Evolutionary conservation across 768 basidiomycete genomes (phyloP), one percentile per base, ranked within the genome.

Genomic region (Peribolospora baueri): DNA sequence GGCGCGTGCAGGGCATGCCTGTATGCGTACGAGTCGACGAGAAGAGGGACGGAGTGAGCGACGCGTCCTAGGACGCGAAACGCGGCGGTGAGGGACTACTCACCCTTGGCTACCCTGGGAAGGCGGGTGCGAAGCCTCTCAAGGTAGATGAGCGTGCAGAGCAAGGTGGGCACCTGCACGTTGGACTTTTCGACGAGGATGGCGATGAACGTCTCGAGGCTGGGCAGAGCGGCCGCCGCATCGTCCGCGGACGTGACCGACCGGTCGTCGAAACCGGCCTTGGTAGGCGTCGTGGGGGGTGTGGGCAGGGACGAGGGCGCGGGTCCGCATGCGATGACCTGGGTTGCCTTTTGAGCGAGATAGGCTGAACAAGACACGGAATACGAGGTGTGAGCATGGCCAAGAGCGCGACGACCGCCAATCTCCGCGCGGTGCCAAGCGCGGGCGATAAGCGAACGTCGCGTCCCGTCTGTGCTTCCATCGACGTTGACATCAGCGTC

Each of bases 101-200:
- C 56, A 84, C 88, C 88, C 73, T 82, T 85, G 25, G 85, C 82
- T 69, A 83, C 76, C 39, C 75, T 70, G 3, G 87, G 84, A 48
- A 97, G 70, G 69, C 81, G 87, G 42, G 72, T 65, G 50, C 79
- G 78, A 53, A 98, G 74, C 42, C 91, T 77, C 59, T 90, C 82
- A 59, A 98, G 79, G 70, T 90, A 95, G 60, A 91, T 73, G 65
- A 95, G 74, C 41, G 88, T 93, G 42, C 84, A 78, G 52, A 93
- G 78, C 54, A 98, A 74, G 25, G 88, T 95, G 38, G 85, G 74
- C 5, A 85, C 84, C 66, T 86, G 85, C 50, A 95, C 87, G 63
- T 86, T 84, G 46, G 83, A 83, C 65, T 75, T 74, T 58, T 77
- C 72, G 59, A 87, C 79, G 54, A 97, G 73, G 63, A 77, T 76